Conservation (phyloP, 495 filamentous ascomycete genomes). For the Eremomyces bilateralis region DNA sequence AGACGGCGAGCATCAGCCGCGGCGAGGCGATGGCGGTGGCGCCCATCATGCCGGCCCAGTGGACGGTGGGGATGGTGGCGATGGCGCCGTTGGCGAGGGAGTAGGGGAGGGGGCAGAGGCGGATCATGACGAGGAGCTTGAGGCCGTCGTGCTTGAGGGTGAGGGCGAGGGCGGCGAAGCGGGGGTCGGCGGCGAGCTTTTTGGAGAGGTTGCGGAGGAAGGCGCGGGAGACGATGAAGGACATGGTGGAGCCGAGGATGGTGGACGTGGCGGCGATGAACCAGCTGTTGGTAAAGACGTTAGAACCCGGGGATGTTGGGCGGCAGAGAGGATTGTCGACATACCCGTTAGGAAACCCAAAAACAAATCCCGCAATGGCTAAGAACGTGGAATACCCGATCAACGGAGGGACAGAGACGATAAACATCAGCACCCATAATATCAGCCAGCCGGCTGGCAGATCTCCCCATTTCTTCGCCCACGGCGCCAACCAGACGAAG, state of each 20-base stretch:
- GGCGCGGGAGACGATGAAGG: conserved; percentile 61
- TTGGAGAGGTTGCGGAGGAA: conserved; percentile 59
- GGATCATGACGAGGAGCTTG: conserved; percentile 76
- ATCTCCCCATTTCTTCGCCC: conserved; percentile 51
- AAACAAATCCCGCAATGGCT: conserved; percentile 84
- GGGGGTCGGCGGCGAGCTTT: conserved; percentile 52
- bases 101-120: conserved; percentile 86
- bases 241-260: conserved; percentile 48
- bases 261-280: conserved; percentile 62
- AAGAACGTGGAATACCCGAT: conserved; percentile 76
- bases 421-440: conserved; percentile 55
- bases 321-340: no score
- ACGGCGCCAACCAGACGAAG: conserved; percentile 46
- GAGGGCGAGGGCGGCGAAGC: conserved; percentile 47
- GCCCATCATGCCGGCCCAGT: conserved; percentile 47
- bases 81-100: conserved; percentile 86
- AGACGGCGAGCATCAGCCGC: conserved; percentile 79
- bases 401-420: conserved; percentile 69
- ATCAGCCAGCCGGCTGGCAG: conserved; percentile 51
- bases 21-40: conserved; percentile 62
- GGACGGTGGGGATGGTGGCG: conserved; percentile 76
- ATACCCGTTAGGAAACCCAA: conserved; percentile 69
- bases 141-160: conserved; percentile 65
- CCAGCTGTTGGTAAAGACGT: conserved; percentile 33
- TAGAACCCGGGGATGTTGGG: background rate